Evolutionary conservation across 371 early-diverging fungal genomes (phyloP), one percentile per base, ranked within the genome.

Genomic region (Mycotypha africana): DNA sequence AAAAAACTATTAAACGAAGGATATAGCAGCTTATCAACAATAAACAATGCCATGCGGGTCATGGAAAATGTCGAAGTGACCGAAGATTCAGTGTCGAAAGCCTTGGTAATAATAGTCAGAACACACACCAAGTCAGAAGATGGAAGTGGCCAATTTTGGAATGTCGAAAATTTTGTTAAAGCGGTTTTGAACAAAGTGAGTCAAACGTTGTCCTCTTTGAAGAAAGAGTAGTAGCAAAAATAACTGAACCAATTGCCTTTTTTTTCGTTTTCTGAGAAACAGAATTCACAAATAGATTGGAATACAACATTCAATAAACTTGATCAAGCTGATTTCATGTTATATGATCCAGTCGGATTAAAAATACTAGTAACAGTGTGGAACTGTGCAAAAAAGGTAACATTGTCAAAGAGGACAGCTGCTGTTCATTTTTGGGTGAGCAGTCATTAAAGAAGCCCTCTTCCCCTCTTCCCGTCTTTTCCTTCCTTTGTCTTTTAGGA

Each of bases 241-340:
- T n/a, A n/a, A n/a, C n/a, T n/a, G n/a, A n/a, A n/a, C n/a, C n/a
- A n/a, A 6, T 28, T 12, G 6, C 30, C 30, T 28, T 8, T 8
- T 12, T 12, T 28, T 8, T 28, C 30, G 6, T 28, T 6, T 28
- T 28, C 6, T 28, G 30, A 8, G 6, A 8, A 8, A 12, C 44
- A 80, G 78, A 63, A 76, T 49, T 69, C 74, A 5, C 45, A 51
- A 17, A 43, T 87, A 7, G 81, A 87, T 51, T 88, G 85, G 86
- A 51, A 56, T 24, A 56, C 58, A 31, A 81, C 88, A 1, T 51
- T 87, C 28, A 55, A 72, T 17, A 54, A 69, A 25, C 59, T 88
- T 44, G 92, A 91, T 53, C 75, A 79, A 38, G 68, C 79, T 19
- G 86, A 84, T 16, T 84, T 86, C 49, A 54, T 65, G 38, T 46